Evolutionary conservation across 2,329 filamentous ascomycete genomes (phyloP).

Genomic region (Chaetomiaceae sp.): DNA sequence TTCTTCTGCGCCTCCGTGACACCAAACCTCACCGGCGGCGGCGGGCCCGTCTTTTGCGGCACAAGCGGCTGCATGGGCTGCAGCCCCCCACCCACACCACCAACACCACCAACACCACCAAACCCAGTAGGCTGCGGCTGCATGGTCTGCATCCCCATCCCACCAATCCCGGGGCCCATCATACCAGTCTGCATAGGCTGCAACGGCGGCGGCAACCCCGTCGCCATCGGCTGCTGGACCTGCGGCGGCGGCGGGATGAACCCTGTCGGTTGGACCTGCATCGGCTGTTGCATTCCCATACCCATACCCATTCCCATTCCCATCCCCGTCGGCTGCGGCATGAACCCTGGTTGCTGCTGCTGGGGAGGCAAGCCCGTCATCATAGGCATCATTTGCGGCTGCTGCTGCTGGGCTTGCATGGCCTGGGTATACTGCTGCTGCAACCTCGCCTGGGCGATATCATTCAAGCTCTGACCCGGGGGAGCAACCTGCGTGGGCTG

Average conservation of each 20-base stretch:
- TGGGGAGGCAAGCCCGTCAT: constrained; percentile 43
- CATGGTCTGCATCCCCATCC: constrained; percentile 35
- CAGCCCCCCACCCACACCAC: constrained; percentile 8
- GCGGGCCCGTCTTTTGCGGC: constrained; percentile 78
- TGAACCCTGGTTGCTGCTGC: constrained; percentile 26
- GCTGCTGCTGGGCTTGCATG: constrained; percentile 37
- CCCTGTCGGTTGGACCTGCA: constrained; percentile 62
- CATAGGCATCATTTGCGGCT: constrained; percentile 44
- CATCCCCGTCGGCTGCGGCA: constrained; percentile 16
- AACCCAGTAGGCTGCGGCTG: constrained; percentile 14
- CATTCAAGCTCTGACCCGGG: constrained; percentile 71
- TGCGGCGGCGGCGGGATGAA: constrained; percentile 41
- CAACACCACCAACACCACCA: not conserved
- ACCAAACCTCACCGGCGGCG: constrained; percentile 86
- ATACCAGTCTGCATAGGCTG: constrained; percentile 58
- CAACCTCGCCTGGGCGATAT: constrained; percentile 62
- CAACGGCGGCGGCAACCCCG: constrained; percentile 52
- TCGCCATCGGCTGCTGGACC: constrained; percentile 45
- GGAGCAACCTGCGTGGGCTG: constrained; percentile 55
- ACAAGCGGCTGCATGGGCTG: constrained; percentile 50
- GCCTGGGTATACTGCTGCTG: constrained; percentile 54
- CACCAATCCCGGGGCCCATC: constrained; percentile 5
- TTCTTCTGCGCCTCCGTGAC: constrained; percentile 69
- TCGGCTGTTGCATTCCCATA: constrained; percentile 39
- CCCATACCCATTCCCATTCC: constrained; percentile 20